phyloP scores from a whole-genome alignment of 768 basidiomycete genomes.

The Lentinula detonsa region DNA sequence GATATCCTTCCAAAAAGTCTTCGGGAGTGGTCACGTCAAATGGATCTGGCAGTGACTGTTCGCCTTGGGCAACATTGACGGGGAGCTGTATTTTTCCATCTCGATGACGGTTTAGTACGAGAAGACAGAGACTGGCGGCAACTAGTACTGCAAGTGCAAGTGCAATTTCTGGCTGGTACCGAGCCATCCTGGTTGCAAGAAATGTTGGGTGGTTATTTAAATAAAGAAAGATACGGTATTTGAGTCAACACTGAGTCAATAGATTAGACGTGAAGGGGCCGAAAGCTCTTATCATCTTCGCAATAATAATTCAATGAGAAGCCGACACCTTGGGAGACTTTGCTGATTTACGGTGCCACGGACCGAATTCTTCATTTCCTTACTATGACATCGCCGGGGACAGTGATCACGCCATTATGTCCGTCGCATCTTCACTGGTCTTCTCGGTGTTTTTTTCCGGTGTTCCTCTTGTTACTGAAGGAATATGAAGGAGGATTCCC shows the following conservation, averaged over 20 bases:
- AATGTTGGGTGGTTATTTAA: neutral
- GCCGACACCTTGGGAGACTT: neutral
- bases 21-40: conserved; percentile 71
- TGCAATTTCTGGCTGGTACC: conserved; percentile 35
- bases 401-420: too few relatives aligned
- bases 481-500: too few relatives aligned
- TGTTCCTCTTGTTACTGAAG: too few relatives aligned
- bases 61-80: conserved; percentile 19
- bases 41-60: conserved; percentile 37
- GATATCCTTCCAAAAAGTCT: conserved; percentile 62
- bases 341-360: too few relatives aligned
- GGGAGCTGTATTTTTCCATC: conserved; percentile 52
- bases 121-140: conserved; percentile 27
- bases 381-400: too few relatives aligned
- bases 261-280: neutral
- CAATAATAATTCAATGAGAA: neutral
- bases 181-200: conserved; percentile 24
- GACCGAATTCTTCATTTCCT: too few relatives aligned
- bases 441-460: too few relatives aligned
- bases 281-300: neutral
- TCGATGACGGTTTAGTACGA: conserved; percentile 23
- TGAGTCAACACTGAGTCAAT: neutral
- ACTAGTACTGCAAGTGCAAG: conserved; percentile 24
- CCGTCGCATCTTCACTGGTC: too few relatives aligned
- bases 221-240: neutral